Base-by-base conservation (phyloP, 768 basidiomycete genomes). In the Tricholoma terreum region DNA sequence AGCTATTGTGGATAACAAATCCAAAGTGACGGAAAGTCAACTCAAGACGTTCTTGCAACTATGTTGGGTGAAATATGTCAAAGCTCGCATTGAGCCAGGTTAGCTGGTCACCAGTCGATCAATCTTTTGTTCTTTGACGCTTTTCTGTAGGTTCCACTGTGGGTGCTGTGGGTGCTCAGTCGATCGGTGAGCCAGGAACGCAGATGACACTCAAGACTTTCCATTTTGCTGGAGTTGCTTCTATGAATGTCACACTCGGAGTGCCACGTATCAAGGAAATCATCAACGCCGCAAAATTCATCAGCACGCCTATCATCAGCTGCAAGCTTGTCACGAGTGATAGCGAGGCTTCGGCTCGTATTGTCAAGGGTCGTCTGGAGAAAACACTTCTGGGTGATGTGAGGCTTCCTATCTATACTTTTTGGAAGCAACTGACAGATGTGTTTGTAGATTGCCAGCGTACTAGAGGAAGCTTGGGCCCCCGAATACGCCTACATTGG, bases 211-310 rank as follows among this genome's bases (percentile, higher is more conserved):
- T 98, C 62, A 98, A 98, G 75, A 98, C 97, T 55, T 99, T 99
- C 85, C 97, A 99, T 80, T 99, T 98, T 73, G 97, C 97, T 65
- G 97, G 97, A 76, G 96, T 99, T 60, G 97, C 97, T 7, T 96
- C 95, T 35, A 99, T 98, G 97, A 98, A 98, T 75, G 94, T 99
- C 61, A 99, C 97, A 0, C 84, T 98, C 35, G 97, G 97, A 73
- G 97, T 98, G n/a, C 97, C 97, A 2, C 96, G 97, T 66, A 98
- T 99, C 75, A 98, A 98, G 73, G 97, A 99, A 73, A 98, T 99
- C 63, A 99, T 99, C 79, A 99, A 98, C 65, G 97, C 94, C 2
- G 92, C 97, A n/a, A 99, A 97, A 71, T 73, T 80, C 36, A 98
- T 99, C 73, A 94, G 90, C 67, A 99, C 97, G 0, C 97, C 97